Conservation (phyloP, 2,329 filamentous ascomycete genomes). For the Fonsecaea pedrosoi region DNA sequence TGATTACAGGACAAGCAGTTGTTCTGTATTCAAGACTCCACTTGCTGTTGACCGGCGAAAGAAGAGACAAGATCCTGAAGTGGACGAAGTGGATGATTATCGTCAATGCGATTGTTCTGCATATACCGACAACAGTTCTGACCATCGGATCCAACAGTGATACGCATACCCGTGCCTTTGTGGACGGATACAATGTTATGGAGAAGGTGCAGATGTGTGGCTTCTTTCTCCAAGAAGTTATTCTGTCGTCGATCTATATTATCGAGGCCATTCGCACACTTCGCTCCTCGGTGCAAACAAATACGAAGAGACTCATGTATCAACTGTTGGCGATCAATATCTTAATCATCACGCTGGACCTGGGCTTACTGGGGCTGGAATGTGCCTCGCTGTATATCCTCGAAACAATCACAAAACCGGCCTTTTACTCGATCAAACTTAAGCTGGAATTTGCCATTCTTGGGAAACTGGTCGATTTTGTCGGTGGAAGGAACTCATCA, state of each 20-base stretch:
- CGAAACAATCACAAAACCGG: slow-evolving; percentile 56
- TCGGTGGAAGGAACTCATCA: slow-evolving; percentile 36
- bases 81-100: slow-evolving; percentile 57
- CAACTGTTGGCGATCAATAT: slow-evolving; percentile 59
- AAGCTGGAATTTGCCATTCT: slow-evolving; percentile 60
- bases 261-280: slow-evolving; percentile 61
- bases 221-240: slow-evolving; percentile 63
- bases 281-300: slow-evolving; percentile 51
- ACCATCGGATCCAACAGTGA: slow-evolving; percentile 52
- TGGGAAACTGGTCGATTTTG: slow-evolving; percentile 53
- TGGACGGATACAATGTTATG: slow-evolving; percentile 53
- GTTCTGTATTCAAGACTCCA: slow-evolving; percentile 60
- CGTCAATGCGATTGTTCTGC: slow-evolving; percentile 51
- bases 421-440: slow-evolving; percentile 57
- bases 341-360: slow-evolving; percentile 56
- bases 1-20: slow-evolving; percentile 58
- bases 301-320: slow-evolving; percentile 55
- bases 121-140: slow-evolving; percentile 55
- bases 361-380: slow-evolving; percentile 53
- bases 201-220: slow-evolving; percentile 64
- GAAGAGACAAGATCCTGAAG: slow-evolving; percentile 48
- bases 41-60: slow-evolving; percentile 48
- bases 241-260: slow-evolving; percentile 63
- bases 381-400: slow-evolving; percentile 55
- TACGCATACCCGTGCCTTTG: slow-evolving; percentile 39